These are phyloP conservation scores for Barbarea vulgaris DNA, from an alignment of 345 rosid species.

Conservation along the genomic window DNA sequence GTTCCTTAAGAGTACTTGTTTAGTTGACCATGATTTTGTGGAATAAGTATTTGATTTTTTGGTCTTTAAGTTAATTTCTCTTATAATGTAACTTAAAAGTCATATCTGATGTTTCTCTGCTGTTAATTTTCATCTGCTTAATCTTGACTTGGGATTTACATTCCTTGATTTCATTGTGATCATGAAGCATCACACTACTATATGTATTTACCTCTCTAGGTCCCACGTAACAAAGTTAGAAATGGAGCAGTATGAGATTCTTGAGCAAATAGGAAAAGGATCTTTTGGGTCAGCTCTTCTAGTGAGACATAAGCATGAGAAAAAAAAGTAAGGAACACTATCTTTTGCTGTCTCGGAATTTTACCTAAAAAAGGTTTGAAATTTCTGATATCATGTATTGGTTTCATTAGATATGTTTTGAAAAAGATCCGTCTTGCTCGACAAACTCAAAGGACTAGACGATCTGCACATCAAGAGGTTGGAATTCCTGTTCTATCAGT, in stretches of 20 bases:
- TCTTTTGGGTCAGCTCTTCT: conserved; percentile 94
- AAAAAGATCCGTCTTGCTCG: conserved; percentile 95
- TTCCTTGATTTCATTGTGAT: background rate
- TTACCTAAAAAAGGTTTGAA: too few species aligned
- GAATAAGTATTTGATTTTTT: background rate
- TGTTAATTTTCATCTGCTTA: background rate
- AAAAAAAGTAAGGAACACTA: conserved; percentile 57
- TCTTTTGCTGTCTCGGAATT: background rate
- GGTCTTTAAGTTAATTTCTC: background rate
- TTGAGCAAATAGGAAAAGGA: conserved; percentile 90
- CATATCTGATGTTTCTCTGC: background rate
- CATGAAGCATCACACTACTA: background rate
- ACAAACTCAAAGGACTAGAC: conserved; percentile 82
- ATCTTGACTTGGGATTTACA: background rate
- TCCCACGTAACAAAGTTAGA: conserved; percentile 4
- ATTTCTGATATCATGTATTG: background rate
- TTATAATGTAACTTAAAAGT: background rate
- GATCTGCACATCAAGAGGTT: conserved; percentile 98
- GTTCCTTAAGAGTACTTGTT: background rate
- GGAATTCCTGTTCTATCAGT: background rate
- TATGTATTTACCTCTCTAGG: background rate
- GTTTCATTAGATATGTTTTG: conserved; percentile 67
- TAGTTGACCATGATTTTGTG: background rate
- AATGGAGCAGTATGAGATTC: conserved; percentile 86
- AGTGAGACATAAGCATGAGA: conserved; percentile 86